Conservation (phyloP, 352 stramenopile species). For the Phytophthora vignae region DNA sequence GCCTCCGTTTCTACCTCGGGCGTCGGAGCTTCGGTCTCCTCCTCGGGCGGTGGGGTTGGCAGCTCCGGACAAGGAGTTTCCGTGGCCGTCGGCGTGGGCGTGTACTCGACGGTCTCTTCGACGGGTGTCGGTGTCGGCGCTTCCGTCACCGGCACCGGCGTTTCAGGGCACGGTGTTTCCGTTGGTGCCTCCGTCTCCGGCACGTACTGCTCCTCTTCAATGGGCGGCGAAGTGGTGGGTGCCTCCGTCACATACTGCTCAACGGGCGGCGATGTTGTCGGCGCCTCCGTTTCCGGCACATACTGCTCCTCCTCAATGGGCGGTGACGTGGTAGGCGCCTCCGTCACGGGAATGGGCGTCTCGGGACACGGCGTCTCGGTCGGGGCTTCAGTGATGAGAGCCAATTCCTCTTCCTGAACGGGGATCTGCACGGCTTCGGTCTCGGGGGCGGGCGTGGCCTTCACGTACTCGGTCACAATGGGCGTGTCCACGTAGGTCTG, state of each 20-base stretch:
- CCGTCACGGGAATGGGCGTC: conserved; percentile 3
- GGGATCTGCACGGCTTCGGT: background rate
- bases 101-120: conserved; percentile 6
- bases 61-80: conserved; percentile 27
- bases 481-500: background rate
- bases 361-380: conserved; percentile 1
- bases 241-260: conserved; percentile 6
- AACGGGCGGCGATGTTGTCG: background rate
- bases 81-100: conserved; percentile 9
- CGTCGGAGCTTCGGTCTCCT: background rate
- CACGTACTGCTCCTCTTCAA: background rate
- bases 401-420: conserved; percentile 4
- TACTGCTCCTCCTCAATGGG: background rate
- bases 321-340: conserved; percentile 5
- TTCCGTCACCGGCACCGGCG: conserved; percentile 4
- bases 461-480: conserved; percentile 6
- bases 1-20: background rate
- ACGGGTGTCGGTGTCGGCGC: conserved; percentile 3
- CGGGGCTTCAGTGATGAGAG: conserved; percentile 1
- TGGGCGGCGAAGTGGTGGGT: background rate
- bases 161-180: conserved; percentile 8
- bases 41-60: conserved; percentile 15
- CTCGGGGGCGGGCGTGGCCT: background rate
- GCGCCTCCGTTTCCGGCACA: background rate
- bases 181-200: conserved; percentile 1